Evolutionary conservation across 352 stramenopile species (phyloP).

Genomic region (Globisporangium lucens): DNA sequence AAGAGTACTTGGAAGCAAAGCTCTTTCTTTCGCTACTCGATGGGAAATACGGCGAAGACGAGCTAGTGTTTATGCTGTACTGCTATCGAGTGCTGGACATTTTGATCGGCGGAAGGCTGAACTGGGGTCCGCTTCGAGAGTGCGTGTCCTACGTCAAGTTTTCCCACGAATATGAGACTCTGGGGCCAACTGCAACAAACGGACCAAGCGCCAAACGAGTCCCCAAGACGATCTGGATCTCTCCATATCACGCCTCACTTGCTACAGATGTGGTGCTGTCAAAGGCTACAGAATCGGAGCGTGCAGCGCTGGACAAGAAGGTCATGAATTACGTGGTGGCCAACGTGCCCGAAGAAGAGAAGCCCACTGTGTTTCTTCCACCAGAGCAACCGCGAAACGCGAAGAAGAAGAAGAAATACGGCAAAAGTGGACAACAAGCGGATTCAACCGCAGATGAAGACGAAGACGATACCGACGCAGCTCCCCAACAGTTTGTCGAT

Average conservation of each 20-base stretch:
- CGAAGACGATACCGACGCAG: slow-evolving; percentile 16
- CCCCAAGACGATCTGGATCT: slow-evolving; percentile 81
- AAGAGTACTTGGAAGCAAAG: slow-evolving; percentile 87
- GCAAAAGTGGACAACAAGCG: background rate
- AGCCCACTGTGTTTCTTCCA: slow-evolving; percentile 42
- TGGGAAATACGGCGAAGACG: slow-evolving; percentile 92
- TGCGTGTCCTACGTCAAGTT: slow-evolving; percentile 60
- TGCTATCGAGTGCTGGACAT: slow-evolving; percentile 84
- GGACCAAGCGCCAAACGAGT: slow-evolving; percentile 19
- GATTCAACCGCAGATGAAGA: background rate
- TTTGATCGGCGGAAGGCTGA: slow-evolving; percentile 48
- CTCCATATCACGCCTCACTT: slow-evolving; percentile 65
- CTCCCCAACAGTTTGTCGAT: slow-evolving; percentile 55
- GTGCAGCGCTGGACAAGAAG: slow-evolving; percentile 55
- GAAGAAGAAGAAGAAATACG: slow-evolving; percentile 14
- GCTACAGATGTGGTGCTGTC: slow-evolving; percentile 71
- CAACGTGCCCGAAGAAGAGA: slow-evolving; percentile 58
- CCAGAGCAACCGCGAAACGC: slow-evolving; percentile 12
- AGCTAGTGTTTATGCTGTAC: slow-evolving; percentile 88
- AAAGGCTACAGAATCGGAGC: slow-evolving; percentile 64
- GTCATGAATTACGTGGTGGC: slow-evolving; percentile 63
- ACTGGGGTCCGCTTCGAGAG: slow-evolving; percentile 64
- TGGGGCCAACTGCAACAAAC: slow-evolving; percentile 16
- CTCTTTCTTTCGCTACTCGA: slow-evolving; percentile 91
- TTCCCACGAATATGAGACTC: slow-evolving; percentile 36